Conservation (phyloP, 2,329 filamentous ascomycete genomes). For the Colletotrichum sp. region DNA sequence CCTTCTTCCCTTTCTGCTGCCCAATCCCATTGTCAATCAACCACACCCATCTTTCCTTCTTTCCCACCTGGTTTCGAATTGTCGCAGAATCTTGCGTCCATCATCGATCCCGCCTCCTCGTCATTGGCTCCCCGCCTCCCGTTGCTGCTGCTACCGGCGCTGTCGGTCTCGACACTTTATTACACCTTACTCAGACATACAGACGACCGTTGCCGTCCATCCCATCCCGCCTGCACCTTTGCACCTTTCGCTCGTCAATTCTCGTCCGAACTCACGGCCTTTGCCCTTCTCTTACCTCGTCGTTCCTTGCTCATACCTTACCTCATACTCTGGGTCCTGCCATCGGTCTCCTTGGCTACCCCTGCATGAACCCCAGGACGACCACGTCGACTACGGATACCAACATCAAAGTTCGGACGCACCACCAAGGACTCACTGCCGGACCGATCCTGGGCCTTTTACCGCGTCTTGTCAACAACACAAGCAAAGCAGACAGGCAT, state of each 20-base stretch:
- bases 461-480: neutral
- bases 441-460: neutral
- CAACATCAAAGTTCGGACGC: neutral
- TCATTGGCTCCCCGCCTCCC: constrained; percentile 1
- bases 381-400: constrained; percentile 1
- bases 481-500: neutral
- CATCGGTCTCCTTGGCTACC: constrained; percentile 18
- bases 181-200: neutral
- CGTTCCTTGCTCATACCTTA: constrained; percentile 16
- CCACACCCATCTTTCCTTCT: neutral
- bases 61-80: neutral
- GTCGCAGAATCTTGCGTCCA: neutral
- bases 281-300: neutral
- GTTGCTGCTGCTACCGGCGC: neutral
- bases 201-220: neutral
- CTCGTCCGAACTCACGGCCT: constrained; percentile 11
- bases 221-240: neutral
- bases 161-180: neutral
- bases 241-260: neutral
- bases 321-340: constrained; percentile 13
- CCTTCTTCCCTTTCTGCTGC: neutral
- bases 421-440: neutral
- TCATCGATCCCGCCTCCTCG: neutral
- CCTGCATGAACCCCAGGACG: constrained; percentile 8
- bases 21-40: neutral